Evolutionary conservation across 495 filamentous ascomycete genomes (phyloP), one percentile per base, ranked within the genome.

Genomic region (Bathelium albidoporum): DNA sequence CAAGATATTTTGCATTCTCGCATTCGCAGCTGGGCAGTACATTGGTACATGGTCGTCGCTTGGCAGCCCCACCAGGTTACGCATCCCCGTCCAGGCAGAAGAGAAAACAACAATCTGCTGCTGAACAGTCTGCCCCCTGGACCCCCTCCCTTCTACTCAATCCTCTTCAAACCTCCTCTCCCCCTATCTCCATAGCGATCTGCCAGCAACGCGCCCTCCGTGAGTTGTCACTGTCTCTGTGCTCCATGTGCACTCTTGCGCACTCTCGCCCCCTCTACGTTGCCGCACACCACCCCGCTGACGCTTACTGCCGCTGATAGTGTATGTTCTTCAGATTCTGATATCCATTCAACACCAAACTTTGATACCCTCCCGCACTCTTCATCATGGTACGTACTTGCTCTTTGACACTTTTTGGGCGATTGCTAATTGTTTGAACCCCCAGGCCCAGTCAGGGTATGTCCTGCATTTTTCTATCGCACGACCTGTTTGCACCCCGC

Each of bases 1-100:
- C n/a, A n/a, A n/a, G n/a, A n/a, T n/a, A n/a, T n/a, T n/a, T n/a
- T n/a, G n/a, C n/a, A n/a, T n/a, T n/a, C n/a, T n/a, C n/a, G n/a
- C n/a, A n/a, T n/a, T n/a, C n/a, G n/a, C n/a, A n/a, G n/a, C n/a
- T n/a, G n/a, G n/a, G n/a, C n/a, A n/a, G 9, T 55, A 55, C 22
- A 28, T 28, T 26, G 22, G 49, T 55, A 55, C 20, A 0, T 55
- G 49, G 20, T 28, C 22, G 49, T 55, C 49, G 49, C 49, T 55
- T 55, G 49, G 49, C 49, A 55, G 49, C 49, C 49, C 49, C 49
- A 55, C 49, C 49, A 55, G 49, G 22, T 20, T 55, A 24, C 49
- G 49, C 29, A 55, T 55, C 49, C 49, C 49, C 11, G 49, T 28
- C 24, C 49, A 55, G 24, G 49, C 22, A 26, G 24, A 29, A 55